Conservation (phyloP, 345 rosid species). For the Syzygium jambos region DNA sequence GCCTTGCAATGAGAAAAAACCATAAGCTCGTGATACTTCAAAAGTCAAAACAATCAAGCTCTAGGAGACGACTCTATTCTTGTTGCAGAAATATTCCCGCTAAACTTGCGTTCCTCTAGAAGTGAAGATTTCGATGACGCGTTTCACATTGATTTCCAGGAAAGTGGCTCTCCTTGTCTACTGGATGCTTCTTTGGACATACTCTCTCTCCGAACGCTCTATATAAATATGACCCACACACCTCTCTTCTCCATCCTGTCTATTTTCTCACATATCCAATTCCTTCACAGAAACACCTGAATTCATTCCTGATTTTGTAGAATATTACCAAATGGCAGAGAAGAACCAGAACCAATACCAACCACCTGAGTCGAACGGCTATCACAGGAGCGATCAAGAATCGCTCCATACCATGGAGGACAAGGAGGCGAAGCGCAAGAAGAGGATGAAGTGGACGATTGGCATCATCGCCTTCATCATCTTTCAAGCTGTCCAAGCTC, state of each 20-base stretch:
- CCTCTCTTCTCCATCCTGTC: neutral
- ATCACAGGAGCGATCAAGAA: constrained; percentile 1
- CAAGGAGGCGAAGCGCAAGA: constrained; percentile 7
- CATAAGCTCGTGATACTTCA: neutral
- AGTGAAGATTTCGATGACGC: neutral
- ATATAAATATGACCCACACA: neutral
- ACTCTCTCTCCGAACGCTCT: neutral
- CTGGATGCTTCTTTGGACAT: neutral
- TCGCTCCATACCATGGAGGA: neutral
- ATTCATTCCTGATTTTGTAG: neutral
- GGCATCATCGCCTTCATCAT: constrained; percentile 7
- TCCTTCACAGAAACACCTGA: no score
- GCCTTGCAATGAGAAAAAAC: neutral
- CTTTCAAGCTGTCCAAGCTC: constrained; percentile 8
- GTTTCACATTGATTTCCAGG: neutral
- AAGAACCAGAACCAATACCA: neutral
- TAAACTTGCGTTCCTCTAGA: neutral
- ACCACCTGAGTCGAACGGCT: neutral
- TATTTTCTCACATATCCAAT: neutral
- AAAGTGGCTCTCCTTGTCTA: neutral
- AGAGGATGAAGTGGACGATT: constrained; percentile 6
- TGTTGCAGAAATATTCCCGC: neutral
- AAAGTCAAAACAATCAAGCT: neutral
- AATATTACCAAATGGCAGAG: neutral
- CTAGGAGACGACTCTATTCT: neutral